phyloP scores from a whole-genome alignment of 257 asterid genomes.

The Agastache rugosa region DNA sequence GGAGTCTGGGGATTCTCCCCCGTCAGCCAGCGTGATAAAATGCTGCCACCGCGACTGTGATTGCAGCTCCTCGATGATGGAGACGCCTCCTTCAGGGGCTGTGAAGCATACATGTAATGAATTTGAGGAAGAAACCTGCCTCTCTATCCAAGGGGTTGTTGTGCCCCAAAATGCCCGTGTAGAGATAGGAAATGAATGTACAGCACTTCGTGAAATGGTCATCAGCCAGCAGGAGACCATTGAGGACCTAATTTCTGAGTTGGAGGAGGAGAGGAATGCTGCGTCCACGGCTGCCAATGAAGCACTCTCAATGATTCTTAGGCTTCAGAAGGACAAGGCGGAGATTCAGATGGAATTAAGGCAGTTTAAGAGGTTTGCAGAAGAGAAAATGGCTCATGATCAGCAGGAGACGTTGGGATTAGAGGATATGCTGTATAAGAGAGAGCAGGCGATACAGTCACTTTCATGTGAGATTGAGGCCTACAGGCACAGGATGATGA shows the following conservation, averaged over 20 bases:
- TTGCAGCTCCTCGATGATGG: constrained; percentile 52
- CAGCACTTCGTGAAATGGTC: constrained; percentile 80
- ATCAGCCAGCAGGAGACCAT: constrained; percentile 72
- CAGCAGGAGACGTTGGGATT: constrained; percentile 68
- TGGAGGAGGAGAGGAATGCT: constrained; percentile 98
- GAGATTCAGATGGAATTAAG: constrained; percentile 92
- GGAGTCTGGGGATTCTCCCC: constrained; percentile 59
- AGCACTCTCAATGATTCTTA: constrained; percentile 96
- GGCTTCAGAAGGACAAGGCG: constrained; percentile 93
- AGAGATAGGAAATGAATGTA: constrained; percentile 79
- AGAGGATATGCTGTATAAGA: constrained; percentile 90
- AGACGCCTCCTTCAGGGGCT: constrained; percentile 58
- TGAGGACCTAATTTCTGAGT: constrained; percentile 70
- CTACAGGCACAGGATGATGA: constrained; percentile 85
- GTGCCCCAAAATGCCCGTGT: constrained; percentile 75
- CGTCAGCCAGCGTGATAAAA: constrained; percentile 52
- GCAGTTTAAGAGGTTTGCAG: constrained; percentile 85
- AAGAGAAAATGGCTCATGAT: constrained; percentile 96
- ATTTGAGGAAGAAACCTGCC: constrained; percentile 48
- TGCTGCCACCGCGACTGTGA: constrained; percentile 69
- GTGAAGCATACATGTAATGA: constrained; percentile 70
- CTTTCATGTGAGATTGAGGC: constrained; percentile 78
- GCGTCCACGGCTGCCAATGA: constrained; percentile 94
- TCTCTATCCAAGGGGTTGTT: constrained; percentile 51
- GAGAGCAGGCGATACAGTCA: constrained; percentile 79